Base-by-base conservation (phyloP, 371 early-diverging fungal genomes). In the Rhizopus microsporus region DNA sequence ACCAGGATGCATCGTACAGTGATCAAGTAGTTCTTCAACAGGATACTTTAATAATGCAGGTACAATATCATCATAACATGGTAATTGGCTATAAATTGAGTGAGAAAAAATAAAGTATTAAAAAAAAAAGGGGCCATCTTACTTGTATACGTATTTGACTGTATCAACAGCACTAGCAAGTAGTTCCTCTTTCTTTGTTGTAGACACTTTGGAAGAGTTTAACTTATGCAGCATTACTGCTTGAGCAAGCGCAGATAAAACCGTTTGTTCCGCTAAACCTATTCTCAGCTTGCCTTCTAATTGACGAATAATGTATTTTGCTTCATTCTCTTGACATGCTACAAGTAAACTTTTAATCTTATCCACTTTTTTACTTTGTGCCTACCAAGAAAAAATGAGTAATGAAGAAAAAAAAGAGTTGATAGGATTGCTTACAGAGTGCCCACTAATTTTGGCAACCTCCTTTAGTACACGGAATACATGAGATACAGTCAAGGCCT, bases 261-360 rank as follows among this genome's bases (percentile, higher is more conserved):
- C 92, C 0, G 98, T 95, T 68, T 95, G 89, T 74, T 97, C 99
- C 0, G 99, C 99, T 29, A 99, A 78, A 34, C 99, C 99, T 61
- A 99, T 98, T 32, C 99, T 88, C 39, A 99, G 82, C 59, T 96
- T 97, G 15, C 99, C 99, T 69, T 96, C 97, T 17, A 99, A 76
- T 30, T 94, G 92, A 53, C 96, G 74, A 57, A 97, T 93, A 51
- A 99, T 74, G 61, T 88, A 99, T 67, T 95, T 97, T 43, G 96
- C 87, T 71, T 99, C 99, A 56, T 78, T 87, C 40, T 87, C 92
- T 44, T 79, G 72, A 65, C 96, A 95, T 7, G 92, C 82, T 2
- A 92, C 90, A 46, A 99, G 73, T 45, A 99, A 68, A 3, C 82
- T 68, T 34, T 86, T 85, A 52, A 99, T 98, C 65, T 88, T 88